Evolutionary conservation across 1,284 basidiomycete species (phyloP).

Genomic region (Porogramme epimiltina): DNA sequence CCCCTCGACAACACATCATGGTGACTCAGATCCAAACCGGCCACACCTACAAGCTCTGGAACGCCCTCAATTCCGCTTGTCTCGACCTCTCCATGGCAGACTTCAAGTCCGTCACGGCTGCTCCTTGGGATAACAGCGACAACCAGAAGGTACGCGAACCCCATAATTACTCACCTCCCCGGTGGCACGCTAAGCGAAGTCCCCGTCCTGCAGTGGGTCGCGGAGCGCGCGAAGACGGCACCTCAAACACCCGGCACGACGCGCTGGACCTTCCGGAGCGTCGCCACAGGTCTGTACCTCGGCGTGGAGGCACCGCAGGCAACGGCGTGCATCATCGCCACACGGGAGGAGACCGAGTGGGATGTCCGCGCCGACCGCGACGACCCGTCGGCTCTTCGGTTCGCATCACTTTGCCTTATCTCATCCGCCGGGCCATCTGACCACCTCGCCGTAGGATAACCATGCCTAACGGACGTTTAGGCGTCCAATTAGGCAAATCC

Average conservation of each 20-base stretch:
- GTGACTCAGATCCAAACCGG: slow-evolving; percentile 11
- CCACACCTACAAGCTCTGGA: slow-evolving; percentile 44
- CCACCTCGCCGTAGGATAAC: slow-evolving; percentile 1
- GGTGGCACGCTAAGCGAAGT: not conserved
- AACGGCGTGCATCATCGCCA: slow-evolving; percentile 36
- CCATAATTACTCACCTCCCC: not conserved
- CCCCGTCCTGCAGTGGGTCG: slow-evolving; percentile 42
- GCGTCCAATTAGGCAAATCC: slow-evolving; percentile 10
- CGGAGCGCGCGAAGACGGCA: slow-evolving; percentile 33
- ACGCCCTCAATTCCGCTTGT: slow-evolving; percentile 47
- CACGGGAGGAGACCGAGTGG: slow-evolving; percentile 31
- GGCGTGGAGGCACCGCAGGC: slow-evolving; percentile 25
- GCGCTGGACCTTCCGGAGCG: slow-evolving; percentile 43
- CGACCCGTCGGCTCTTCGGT: slow-evolving; percentile 20
- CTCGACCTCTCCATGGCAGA: slow-evolving; percentile 56
- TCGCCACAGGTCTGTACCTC: slow-evolving; percentile 41
- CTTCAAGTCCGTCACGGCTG: slow-evolving; percentile 49
- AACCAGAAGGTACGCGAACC: slow-evolving; percentile 48
- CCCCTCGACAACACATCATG: slow-evolving; percentile 1
- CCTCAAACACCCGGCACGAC: not conserved
- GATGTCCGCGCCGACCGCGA: slow-evolving; percentile 22
- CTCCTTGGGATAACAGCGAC: slow-evolving; percentile 37
- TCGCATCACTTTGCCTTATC: not conserved
- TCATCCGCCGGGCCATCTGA: no score
- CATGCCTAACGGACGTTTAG: slow-evolving; percentile 7